These are phyloP conservation scores for Exsudoporus frostii DNA, from an alignment of 768 basidiomycete species.

Conservation along the genomic window DNA sequence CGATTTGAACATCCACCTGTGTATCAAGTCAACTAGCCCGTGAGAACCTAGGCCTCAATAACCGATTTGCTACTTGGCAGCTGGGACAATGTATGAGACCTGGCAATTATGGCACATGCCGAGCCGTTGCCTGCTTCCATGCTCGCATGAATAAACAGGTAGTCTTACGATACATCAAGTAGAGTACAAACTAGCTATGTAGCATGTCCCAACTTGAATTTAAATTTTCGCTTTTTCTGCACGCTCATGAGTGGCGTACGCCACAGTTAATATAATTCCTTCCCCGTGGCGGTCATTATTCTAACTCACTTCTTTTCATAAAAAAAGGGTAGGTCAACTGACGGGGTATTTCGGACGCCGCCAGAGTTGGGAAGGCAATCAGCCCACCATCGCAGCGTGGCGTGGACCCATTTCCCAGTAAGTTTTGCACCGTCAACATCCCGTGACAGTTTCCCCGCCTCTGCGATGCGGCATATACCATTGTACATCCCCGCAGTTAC, in stretches of 20 bases:
- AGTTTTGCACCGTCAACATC: slow-evolving; percentile 4
- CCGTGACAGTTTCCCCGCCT: slow-evolving; percentile 1
- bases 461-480: neutral
- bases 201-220: no score
- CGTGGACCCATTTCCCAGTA: neutral
- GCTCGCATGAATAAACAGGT: no score
- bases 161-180: no score
- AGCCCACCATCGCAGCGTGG: neutral
- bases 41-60: no score
- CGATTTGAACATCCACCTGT: neutral
- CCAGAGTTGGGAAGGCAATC: neutral
- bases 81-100: no score
- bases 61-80: no score
- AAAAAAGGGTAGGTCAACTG: neutral
- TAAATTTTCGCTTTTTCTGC: no score
- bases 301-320: neutral
- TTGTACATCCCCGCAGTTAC: neutral
- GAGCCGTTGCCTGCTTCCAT: no score
- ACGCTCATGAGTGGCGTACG: no score
- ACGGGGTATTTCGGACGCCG: slow-evolving; percentile 1
- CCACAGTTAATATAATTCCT: neutral
- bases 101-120: no score
- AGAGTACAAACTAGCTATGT: no score
- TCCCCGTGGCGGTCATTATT: slow-evolving; percentile 10
- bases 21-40: no score